Conservation (phyloP, 2,329 filamentous ascomycete genomes). For the Karstenula rhodostoma region DNA sequence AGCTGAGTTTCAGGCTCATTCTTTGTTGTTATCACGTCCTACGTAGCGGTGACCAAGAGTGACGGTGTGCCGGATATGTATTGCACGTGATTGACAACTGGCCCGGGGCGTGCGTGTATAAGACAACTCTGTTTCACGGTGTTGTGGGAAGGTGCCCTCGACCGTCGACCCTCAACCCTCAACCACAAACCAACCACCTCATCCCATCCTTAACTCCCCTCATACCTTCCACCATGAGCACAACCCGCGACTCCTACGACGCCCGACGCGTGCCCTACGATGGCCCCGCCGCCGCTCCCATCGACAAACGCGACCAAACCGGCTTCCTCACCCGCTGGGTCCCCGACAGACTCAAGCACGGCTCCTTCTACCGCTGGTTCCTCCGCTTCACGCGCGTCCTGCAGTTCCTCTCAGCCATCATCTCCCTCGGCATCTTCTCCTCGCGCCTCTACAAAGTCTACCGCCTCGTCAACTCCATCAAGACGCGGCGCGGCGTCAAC, state of each 20-base stretch:
- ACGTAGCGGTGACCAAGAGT: background rate
- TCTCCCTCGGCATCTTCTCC: slow-evolving; percentile 57
- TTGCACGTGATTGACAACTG: background rate
- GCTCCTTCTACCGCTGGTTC: slow-evolving; percentile 35
- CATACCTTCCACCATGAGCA: background rate
- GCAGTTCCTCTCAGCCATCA: slow-evolving; percentile 55
- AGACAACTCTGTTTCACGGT: background rate
- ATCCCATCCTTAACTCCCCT: background rate
- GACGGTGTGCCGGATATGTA: background rate
- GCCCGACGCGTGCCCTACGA: slow-evolving; percentile 15
- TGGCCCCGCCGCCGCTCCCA: background rate
- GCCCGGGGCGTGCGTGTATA: background rate
- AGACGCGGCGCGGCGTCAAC: slow-evolving; percentile 34
- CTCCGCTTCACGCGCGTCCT: slow-evolving; percentile 51
- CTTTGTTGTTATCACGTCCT: background rate
- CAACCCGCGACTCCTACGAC: background rate
- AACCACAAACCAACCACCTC: background rate
- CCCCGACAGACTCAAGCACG: slow-evolving; percentile 32
- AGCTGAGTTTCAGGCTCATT: background rate
- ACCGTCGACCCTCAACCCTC: background rate
- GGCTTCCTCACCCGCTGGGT: slow-evolving; percentile 43
- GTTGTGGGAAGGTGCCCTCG: background rate
- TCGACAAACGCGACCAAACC: slow-evolving; percentile 25
- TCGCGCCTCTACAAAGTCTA: slow-evolving; percentile 52
- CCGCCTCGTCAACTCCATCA: slow-evolving; percentile 47